Percentiles rank a stretch among this genome's conserved stretches.
Evolutionary conservation across 176 grass and related monocot genomes (phyloP).

Genomic region (Saccharum spontaneum): DNA sequence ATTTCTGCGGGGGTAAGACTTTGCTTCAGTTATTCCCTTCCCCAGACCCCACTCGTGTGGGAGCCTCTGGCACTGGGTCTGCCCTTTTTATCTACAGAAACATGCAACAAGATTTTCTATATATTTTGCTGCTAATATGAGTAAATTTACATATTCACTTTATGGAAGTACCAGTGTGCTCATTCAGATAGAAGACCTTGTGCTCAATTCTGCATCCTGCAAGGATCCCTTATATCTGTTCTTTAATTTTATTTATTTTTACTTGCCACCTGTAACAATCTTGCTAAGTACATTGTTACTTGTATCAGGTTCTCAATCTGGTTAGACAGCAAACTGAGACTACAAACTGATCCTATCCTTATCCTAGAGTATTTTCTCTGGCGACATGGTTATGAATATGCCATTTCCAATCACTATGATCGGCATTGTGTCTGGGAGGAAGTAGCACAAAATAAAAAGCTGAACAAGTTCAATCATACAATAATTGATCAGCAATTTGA

Average conservation of each 20-base stretch:
- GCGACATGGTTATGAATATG: conserved; percentile 86
- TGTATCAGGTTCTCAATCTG: conserved; percentile 93
- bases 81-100: conserved; percentile 1
- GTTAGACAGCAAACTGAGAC: conserved; percentile 96
- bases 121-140: background rate
- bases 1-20: no score
- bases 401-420: conserved; percentile 99
- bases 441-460: conserved; percentile 93
- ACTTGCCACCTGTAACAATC: background rate
- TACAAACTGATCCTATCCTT: conserved; percentile 90
- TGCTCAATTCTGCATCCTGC: conserved; percentile 10
- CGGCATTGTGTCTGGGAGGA: conserved; percentile 96
- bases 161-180: background rate
- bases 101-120: background rate
- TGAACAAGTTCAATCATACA: conserved; percentile 98
- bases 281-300: conserved; percentile 10
- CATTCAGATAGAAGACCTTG: background rate
- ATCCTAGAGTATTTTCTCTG: conserved; percentile 98
- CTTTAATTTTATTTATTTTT: background rate
- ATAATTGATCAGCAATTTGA: conserved; percentile 97
- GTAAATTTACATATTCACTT: background rate
- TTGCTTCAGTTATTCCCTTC: no score
- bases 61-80: no score
- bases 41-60: no score
- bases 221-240: background rate